Percentiles rank a stretch among this genome's conserved stretches.
phyloP scores from a whole-genome alignment of 176 grass and related monocot genomes.

The Oryza rufipogon region DNA sequence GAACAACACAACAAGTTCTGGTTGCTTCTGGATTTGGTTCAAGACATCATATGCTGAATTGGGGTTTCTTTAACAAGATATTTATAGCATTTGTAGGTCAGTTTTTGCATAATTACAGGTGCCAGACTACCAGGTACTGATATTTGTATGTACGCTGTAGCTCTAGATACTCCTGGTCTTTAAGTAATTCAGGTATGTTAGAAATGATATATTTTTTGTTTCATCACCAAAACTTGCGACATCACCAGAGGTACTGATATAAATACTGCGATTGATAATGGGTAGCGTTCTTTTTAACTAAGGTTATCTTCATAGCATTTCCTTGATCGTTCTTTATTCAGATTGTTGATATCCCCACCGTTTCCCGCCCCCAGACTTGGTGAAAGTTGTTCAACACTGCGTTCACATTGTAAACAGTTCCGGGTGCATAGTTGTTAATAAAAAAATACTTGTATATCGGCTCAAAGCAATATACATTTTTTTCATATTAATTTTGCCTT shows the following conservation, averaged over 20 bases:
- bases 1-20: constrained; percentile 87
- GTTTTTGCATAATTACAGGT: not conserved
- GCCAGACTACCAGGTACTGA: not conserved
- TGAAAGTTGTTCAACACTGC: too few species aligned
- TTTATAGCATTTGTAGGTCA: not conserved
- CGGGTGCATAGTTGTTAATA: too few species aligned
- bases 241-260: constrained; percentile 63
- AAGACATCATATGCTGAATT: constrained; percentile 58
- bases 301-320: constrained; percentile 22
- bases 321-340: constrained; percentile 51
- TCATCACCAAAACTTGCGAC: constrained; percentile 60
- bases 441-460: too few species aligned
- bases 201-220: constrained; percentile 17
- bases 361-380: too few species aligned
- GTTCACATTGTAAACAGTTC: too few species aligned
- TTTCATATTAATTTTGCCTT: too few species aligned
- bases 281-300: constrained; percentile 18
- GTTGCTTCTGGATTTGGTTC: constrained; percentile 86
- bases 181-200: constrained; percentile 21
- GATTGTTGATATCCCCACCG: constrained; percentile 42
- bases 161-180: not conserved
- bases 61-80: constrained; percentile 81
- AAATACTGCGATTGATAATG: constrained; percentile 14
- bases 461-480: too few species aligned
- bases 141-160: constrained; percentile 21